These are phyloP conservation scores for Suhomyces bokatorum DNA, from an alignment of 1,139 yeast genomes.

Conservation along the genomic window DNA sequence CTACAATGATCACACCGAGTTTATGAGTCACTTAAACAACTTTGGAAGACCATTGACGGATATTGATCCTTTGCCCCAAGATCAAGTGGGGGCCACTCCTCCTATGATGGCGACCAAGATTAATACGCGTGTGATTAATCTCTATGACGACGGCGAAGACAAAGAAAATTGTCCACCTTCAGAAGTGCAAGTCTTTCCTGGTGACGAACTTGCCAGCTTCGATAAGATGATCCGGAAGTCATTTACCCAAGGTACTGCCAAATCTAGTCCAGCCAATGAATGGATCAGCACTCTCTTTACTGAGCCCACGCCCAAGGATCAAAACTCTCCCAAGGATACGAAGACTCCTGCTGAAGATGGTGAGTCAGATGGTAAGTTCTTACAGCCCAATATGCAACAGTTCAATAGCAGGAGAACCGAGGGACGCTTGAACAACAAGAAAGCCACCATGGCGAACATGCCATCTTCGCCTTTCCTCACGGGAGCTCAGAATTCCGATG, in stretches of 20 bases:
- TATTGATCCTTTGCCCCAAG: constrained; percentile 50
- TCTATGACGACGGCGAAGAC: constrained; percentile 41
- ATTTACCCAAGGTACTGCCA: constrained; percentile 30
- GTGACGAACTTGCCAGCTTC: constrained; percentile 33
- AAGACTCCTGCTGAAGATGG: constrained; percentile 33
- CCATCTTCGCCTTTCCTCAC: constrained; percentile 43
- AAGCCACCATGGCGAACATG: constrained; percentile 36
- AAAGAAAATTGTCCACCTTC: constrained; percentile 47
- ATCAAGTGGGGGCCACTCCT: constrained; percentile 37
- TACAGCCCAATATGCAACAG: constrained; percentile 30
- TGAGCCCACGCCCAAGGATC: constrained; percentile 51
- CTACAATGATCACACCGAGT: constrained; percentile 45
- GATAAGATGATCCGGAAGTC: constrained; percentile 43
- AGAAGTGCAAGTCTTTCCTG: constrained; percentile 16
- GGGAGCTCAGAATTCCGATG: constrained; percentile 19
- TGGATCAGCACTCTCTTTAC: constrained; percentile 44
- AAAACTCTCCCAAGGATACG: constrained; percentile 43
- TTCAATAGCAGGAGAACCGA: constrained; percentile 25
- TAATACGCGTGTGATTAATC: constrained; percentile 46
- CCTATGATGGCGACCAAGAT: constrained; percentile 53
- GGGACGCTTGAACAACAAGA: constrained; percentile 24
- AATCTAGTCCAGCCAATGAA: constrained; percentile 33
- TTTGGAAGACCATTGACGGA: constrained; percentile 58
- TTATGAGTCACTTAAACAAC: constrained; percentile 48
- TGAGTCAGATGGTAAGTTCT: constrained; percentile 16